Conservation (phyloP, 2,329 filamentous ascomycete species). For the Claviceps sp. region DNA sequence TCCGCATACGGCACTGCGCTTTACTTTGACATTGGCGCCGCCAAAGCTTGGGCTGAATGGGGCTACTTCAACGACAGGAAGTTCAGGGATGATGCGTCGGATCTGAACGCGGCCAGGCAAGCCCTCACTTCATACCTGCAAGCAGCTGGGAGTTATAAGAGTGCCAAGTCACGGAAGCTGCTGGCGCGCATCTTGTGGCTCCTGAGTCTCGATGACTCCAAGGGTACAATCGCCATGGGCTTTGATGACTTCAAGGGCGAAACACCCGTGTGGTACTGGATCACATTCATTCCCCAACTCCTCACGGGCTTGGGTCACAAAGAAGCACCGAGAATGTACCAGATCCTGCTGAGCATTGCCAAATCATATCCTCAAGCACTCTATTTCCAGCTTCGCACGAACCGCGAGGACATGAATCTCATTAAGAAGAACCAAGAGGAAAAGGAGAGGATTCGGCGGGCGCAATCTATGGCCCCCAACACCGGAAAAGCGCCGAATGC, state of each 20-base stretch:
- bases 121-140: constrained; percentile 94
- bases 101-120: constrained; percentile 74
- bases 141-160: constrained; percentile 93
- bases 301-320: constrained; percentile 83
- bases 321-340: constrained; percentile 76
- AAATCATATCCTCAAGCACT: constrained; percentile 91
- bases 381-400: constrained; percentile 90
- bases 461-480: constrained; percentile 30
- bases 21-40: constrained; percentile 88
- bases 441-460: constrained; percentile 49
- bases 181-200: constrained; percentile 91
- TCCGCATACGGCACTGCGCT: constrained; percentile 88
- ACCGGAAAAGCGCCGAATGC: constrained; percentile 26
- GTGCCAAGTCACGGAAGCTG: constrained; percentile 86
- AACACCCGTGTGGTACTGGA: constrained; percentile 98
- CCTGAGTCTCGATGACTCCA: constrained; percentile 80
- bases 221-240: constrained; percentile 67
- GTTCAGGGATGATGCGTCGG: constrained; percentile 79
- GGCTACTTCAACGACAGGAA: constrained; percentile 94
- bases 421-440: constrained; percentile 82
- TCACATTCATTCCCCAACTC: constrained; percentile 94
- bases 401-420: constrained; percentile 79
- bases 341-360: constrained; percentile 82
- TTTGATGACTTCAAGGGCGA: constrained; percentile 97
- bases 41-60: constrained; percentile 99